Percentiles rank a stretch among this genome's conserved stretches.
phyloP scores from a whole-genome alignment of 768 basidiomycete genomes.

The Megacollybia marginata region DNA sequence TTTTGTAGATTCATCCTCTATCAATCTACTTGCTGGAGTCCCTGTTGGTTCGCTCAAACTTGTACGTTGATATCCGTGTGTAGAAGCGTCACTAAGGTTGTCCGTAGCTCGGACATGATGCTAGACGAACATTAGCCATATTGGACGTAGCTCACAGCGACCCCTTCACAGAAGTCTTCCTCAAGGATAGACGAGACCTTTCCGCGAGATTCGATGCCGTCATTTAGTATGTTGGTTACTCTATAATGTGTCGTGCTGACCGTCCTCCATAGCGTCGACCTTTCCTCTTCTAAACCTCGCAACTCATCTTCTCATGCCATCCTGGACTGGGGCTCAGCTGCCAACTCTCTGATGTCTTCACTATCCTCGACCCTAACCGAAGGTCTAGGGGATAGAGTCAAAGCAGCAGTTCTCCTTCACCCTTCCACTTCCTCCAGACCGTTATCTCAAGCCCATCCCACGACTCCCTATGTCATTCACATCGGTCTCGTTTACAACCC shows the following conservation, averaged over 20 bases:
- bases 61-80: conserved; percentile 27
- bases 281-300: conserved; percentile 39
- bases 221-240: conserved; percentile 38
- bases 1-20: conserved; percentile 74
- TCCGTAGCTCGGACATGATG: conserved; percentile 67
- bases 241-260: background rate
- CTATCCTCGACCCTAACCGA: conserved; percentile 43
- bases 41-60: conserved; percentile 74
- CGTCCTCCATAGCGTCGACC: conserved; percentile 40
- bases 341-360: conserved; percentile 46
- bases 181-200: conserved; percentile 62
- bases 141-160: conserved; percentile 52
- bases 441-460: conserved; percentile 48
- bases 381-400: conserved; percentile 70
- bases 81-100: no score
- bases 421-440: conserved; percentile 37
- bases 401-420: conserved; percentile 56
- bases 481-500: conserved; percentile 75
- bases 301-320: conserved; percentile 35
- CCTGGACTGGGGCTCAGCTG: conserved; percentile 55
- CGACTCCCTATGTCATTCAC: conserved; percentile 41
- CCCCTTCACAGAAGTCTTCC: conserved; percentile 64
- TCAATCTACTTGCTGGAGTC: conserved; percentile 73
- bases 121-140: conserved; percentile 58
- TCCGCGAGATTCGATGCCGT: conserved; percentile 68